Conservation (phyloP, 148 eudicot species). For the Rhododendron molle region DNA sequence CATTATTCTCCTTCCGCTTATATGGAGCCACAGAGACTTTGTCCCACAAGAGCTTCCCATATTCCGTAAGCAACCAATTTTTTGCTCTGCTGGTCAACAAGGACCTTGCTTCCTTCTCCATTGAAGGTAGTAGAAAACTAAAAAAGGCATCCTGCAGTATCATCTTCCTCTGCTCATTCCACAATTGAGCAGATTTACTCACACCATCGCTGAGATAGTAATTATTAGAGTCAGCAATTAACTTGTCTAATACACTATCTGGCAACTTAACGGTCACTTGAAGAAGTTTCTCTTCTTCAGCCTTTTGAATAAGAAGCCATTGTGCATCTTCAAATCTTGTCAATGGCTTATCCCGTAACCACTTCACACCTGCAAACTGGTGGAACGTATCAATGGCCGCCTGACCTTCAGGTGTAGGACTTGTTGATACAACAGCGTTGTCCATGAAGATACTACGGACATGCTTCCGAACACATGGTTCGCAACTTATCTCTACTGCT, state of each 20-base stretch:
- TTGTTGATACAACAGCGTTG: constrained; percentile 81
- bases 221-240: constrained; percentile 68
- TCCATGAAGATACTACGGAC: constrained; percentile 87
- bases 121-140: constrained; percentile 58
- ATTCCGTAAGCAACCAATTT: constrained; percentile 68
- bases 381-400: constrained; percentile 68
- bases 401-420: constrained; percentile 80
- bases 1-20: constrained; percentile 65
- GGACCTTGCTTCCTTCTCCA: constrained; percentile 95
- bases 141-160: constrained; percentile 77
- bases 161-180: constrained; percentile 94
- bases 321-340: constrained; percentile 85
- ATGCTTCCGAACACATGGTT: constrained; percentile 88
- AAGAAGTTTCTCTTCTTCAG: constrained; percentile 97
- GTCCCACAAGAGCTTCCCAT: constrained; percentile 72
- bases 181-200: constrained; percentile 86
- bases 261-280: constrained; percentile 78
- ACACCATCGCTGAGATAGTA: constrained; percentile 88
- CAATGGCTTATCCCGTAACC: constrained; percentile 86
- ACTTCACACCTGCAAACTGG: constrained; percentile 85
- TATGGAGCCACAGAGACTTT: constrained; percentile 93
- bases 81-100: constrained; percentile 77
- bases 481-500: constrained; percentile 89
- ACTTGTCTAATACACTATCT: constrained; percentile 47
- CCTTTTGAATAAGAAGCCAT: constrained; percentile 97